These are phyloP conservation scores for Juncus effusus DNA, from an alignment of 176 grass and related monocot genomes.

Conservation along the genomic window DNA sequence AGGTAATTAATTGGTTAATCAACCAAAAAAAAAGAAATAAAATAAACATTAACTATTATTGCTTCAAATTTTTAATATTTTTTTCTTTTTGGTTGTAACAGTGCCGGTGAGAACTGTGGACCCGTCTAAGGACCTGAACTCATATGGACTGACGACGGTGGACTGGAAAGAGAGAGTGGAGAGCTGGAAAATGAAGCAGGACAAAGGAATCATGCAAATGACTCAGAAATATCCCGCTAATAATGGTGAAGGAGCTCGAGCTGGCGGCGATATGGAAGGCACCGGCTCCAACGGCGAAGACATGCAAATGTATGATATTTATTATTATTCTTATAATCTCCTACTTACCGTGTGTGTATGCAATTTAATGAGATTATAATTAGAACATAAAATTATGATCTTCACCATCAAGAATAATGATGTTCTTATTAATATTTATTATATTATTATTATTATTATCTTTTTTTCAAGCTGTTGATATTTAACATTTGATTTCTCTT, in stretches of 20 bases:
- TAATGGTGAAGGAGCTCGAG: slow-evolving; percentile 46
- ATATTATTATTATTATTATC: slow-evolving; percentile 16
- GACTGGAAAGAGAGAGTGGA: slow-evolving; percentile 99
- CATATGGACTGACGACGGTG: slow-evolving; percentile 82
- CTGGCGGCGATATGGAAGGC: slow-evolving; percentile 80
- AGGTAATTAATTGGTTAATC: slow-evolving; percentile 43
- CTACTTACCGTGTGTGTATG: too few species aligned
- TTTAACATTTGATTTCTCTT: too few species aligned
- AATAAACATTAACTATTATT: slow-evolving; percentile 5
- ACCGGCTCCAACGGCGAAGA: slow-evolving; percentile 99
- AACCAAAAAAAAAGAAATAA: background rate
- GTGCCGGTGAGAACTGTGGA: slow-evolving; percentile 99
- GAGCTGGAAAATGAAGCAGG: slow-evolving; percentile 95
- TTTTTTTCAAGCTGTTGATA: slow-evolving; percentile 17
- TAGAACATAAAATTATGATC: background rate
- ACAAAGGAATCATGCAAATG: slow-evolving; percentile 92
- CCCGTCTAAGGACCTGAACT: slow-evolving; percentile 96
- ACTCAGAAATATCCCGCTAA: slow-evolving; percentile 63
- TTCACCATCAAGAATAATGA: background rate
- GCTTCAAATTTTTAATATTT: background rate
- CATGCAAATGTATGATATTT: slow-evolving; percentile 74
- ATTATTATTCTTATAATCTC: background rate
- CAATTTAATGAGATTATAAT: too few species aligned
- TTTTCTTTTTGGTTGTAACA: slow-evolving; percentile 41
- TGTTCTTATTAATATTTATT: background rate